Evolutionary conservation across 1,284 basidiomycete genomes (phyloP), one percentile per base, ranked within the genome.

Genomic region (Takashimella tepidaria): DNA sequence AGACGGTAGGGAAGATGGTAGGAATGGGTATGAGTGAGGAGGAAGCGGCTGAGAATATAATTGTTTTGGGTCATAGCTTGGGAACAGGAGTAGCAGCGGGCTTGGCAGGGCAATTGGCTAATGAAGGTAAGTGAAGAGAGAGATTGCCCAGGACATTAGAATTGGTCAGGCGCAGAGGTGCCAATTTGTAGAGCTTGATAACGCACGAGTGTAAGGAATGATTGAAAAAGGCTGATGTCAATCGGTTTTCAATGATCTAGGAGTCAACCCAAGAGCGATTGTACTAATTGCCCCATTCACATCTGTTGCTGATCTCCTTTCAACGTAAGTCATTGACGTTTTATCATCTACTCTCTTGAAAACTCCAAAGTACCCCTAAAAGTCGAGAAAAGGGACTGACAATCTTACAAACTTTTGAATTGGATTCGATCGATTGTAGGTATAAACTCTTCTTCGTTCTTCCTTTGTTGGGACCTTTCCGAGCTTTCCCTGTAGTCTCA

Each of bases 71-170:
- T 1, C 92, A 95, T 70, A 90, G 88, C 67, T 79, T 95, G 2
- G 91, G 92, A 8, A 90, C 90, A 4, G 91, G 89, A 0, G 87
- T 92, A 0, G 87, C 86, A 10, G 80, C 83, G 6, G 67, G 61
- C 12, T 55, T 75, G 16, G 61, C 67, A 0, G 70, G 62, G 19
- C 40, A 58, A 47, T 58, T 76, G 11, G 70, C 69, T 1, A 52
- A 53, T 20, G 60, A 67, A 51, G 65, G 73, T 73, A 44, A 44
- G 70, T 60, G 21, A 8, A 5, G 13, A 20, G 5, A 1, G n/a
- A 19, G 4, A 13, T n/a, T 26, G n/a, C 3, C 1, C 5, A 3
- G 16, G n/a, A 3, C 12, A 31, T 22, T 13, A 22, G 23, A 21
- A n/a, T n/a, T n/a, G n/a, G n/a, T n/a, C n/a, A n/a, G n/a, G n/a